Evolutionary conservation across 73 alveolate genomes (phyloP).

Genomic region (Tetrahymena malaccensis): DNA sequence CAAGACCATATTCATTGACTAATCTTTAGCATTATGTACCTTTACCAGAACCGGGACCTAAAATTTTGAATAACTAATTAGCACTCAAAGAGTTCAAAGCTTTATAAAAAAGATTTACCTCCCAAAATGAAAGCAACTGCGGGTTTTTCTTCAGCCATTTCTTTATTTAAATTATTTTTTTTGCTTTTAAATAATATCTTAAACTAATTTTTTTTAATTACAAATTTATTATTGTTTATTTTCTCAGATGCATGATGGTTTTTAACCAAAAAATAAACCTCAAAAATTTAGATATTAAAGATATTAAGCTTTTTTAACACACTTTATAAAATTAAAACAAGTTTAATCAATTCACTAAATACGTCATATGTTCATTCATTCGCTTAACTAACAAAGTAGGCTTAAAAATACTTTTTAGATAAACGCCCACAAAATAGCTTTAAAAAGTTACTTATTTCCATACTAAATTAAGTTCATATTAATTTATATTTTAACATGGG

Average conservation of each 20-base stretch:
- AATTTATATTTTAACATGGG: no score
- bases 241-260: neutral
- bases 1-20: conserved; percentile 50
- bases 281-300: neutral
- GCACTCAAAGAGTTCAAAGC: neutral
- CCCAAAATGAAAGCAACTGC: neutral
- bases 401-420: no score
- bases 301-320: no score
- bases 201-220: no score
- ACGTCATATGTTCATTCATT: neutral
- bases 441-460: no score
- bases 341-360: neutral
- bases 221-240: neutral
- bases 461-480: no score
- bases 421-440: no score
- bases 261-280: neutral
- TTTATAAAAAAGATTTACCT: neutral
- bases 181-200: neutral
- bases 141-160: neutral
- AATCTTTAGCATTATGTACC: conserved; percentile 88
- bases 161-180: neutral
- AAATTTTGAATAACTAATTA: neutral
- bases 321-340: neutral
- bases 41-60: conserved; percentile 92
- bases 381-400: no score